phyloP scores from a whole-genome alignment of 768 basidiomycete species.

The Psilocybe subaeruginosa region DNA sequence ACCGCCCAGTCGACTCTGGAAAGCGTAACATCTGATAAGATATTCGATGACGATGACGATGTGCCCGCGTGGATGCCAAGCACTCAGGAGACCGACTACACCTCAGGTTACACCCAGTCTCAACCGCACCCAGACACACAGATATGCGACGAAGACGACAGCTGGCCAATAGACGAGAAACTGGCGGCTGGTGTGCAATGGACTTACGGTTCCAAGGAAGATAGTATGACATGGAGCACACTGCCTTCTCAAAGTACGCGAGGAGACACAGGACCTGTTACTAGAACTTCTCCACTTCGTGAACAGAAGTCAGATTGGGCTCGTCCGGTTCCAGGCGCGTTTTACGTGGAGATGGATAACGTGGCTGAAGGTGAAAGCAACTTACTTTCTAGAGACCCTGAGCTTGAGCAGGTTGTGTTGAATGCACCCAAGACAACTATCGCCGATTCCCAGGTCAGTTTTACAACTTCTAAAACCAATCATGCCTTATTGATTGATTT shows the following conservation, averaged over 20 bases:
- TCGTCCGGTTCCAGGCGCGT: slow-evolving; percentile 29
- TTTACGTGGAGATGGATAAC: slow-evolving; percentile 41
- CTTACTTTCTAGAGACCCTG: slow-evolving; percentile 23
- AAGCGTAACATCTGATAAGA: slow-evolving; percentile 48
- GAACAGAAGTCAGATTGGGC: slow-evolving; percentile 10
- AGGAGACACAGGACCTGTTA: slow-evolving; percentile 38
- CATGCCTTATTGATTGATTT: slow-evolving; percentile 7
- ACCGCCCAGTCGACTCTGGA: slow-evolving; percentile 60
- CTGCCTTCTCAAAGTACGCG: slow-evolving; percentile 61
- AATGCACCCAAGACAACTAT: slow-evolving; percentile 39
- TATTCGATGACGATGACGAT: slow-evolving; percentile 53
- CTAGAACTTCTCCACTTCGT: slow-evolving; percentile 19
- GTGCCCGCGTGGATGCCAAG: slow-evolving; percentile 57
- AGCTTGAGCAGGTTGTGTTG: slow-evolving; percentile 36
- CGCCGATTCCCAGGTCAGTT: slow-evolving; percentile 46
- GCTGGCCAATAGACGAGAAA: slow-evolving; percentile 77
- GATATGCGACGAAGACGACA: slow-evolving; percentile 63
- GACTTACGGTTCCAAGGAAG: slow-evolving; percentile 66
- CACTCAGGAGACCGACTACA: slow-evolving; percentile 63
- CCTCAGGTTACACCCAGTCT: slow-evolving; percentile 39
- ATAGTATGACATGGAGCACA: slow-evolving; percentile 80
- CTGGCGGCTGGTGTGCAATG: slow-evolving; percentile 58
- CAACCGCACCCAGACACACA: slow-evolving; percentile 27
- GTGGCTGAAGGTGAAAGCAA: slow-evolving; percentile 39
- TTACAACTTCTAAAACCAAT: slow-evolving; percentile 3